Evolutionary conservation across 2,329 filamentous ascomycete species (phyloP).

Genomic region (Trichophyton simii): DNA sequence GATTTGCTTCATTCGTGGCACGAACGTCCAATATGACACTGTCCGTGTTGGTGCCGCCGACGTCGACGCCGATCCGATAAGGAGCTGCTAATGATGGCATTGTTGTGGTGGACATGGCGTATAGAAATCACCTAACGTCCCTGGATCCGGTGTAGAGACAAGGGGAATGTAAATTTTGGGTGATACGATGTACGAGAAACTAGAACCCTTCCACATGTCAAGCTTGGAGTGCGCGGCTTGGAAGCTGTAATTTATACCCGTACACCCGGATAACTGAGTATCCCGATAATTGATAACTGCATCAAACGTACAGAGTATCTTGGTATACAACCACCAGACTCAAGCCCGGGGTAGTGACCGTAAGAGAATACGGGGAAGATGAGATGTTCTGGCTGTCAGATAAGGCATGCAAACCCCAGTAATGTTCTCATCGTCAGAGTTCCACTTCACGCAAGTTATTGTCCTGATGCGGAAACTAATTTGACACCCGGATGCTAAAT

Average conservation of each 20-base stretch:
- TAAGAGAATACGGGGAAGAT: neutral
- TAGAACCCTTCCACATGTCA: neutral
- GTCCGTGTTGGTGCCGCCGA: constrained; percentile 31
- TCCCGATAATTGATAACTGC: neutral
- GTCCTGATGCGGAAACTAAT: neutral
- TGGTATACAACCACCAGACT: neutral
- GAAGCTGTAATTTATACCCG: neutral
- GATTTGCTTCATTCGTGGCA: constrained; percentile 15
- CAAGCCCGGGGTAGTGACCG: too few relatives aligned
- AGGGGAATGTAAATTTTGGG: neutral
- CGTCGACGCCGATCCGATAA: constrained; percentile 24
- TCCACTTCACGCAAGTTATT: neutral
- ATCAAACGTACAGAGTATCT: neutral
- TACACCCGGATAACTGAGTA: neutral
- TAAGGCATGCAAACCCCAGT: neutral
- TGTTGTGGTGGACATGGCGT: neutral
- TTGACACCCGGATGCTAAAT: neutral
- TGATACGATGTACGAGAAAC: neutral
- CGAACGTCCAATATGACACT: constrained; percentile 22
- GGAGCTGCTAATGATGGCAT: constrained; percentile 3
- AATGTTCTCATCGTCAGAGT: neutral
- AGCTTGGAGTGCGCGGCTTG: too few relatives aligned
- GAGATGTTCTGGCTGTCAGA: neutral
- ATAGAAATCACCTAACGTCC: neutral
- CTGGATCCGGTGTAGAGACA: too few relatives aligned